Base-by-base conservation (phyloP, 805 yeast species). In the Yarrowia sp. region DNA sequence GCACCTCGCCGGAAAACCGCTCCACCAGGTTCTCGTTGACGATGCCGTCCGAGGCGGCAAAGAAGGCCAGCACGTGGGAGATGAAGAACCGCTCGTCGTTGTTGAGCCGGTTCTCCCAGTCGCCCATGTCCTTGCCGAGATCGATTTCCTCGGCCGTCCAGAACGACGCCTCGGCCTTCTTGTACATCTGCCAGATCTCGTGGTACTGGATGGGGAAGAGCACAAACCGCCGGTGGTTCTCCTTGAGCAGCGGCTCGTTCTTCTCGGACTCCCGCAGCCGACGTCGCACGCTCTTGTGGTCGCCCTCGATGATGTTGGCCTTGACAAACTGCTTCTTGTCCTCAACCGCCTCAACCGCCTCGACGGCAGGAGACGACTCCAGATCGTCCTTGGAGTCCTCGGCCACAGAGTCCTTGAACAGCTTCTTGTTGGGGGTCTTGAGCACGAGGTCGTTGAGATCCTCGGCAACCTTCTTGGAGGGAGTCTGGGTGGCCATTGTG, bases 61-160 rank as follows among this genome's bases (percentile, higher is more conserved):
- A 94, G 84, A 95, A 94, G 17, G 99, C 99, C 73, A 94, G 83
- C 66, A 94, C 96, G 79, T 97, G 87, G 15, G 97, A 91, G 73
- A 94, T 84, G 80, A 94, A 94, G 82, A 81, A 95, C 75, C 96
- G 87, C 84, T 94, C 99, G 78, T 93, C 94, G 68, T 91, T 95
- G 77, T 84, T 93, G 83, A 94, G 83, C 76, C 84, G 83, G 82
- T 89, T 86, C 78, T 91, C 93, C 99, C 99, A 94, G 82, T 94
- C 99, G 75, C 85, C 85, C 70, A 84, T 77, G 79, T 94, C 99
- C 83, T 94, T 95, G 68, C 96, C 88, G 72, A 94, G 86, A 80
- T 94, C 99, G 72, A 94, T 92, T 82, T 95, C 99, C 83, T 94
- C 99, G 58, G 98, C 98, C 47, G 98, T 95, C 99, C 99, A 94